Base-by-base conservation (phyloP, 768 basidiomycete genomes). In the Mrakia gelida region DNA sequence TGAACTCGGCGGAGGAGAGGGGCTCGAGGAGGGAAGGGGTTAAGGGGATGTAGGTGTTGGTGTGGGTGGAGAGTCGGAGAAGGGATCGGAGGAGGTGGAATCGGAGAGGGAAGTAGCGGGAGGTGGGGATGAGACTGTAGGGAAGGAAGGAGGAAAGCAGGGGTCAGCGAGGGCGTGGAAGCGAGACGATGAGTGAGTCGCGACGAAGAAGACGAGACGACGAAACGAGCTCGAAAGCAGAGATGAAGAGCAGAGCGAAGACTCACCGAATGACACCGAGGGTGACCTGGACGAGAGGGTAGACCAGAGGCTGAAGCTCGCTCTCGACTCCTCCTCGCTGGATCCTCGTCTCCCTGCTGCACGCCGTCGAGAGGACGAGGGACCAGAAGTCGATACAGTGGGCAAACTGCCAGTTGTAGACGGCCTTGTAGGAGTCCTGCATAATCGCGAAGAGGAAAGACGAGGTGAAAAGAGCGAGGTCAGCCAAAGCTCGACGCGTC, bases 341-440 rank as follows among this genome's bases (percentile, higher is more conserved):
- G 21, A 84, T 82, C 78, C 89, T 87, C 3, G 86, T 85, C 81
- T 90, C 86, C 41, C 86, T 85, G 81, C 91, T 89, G 82, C 93
- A 95, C 23, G 93, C 91, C 63, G 91, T 87, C 30, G 91, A 91
- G 15, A 99, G 88, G 15, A 98, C 94, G 61, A 93, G 87, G 59
- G 89, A 88, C 97, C 97, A 99, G 82, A 98, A 98, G 86, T 99
- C 97, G 80, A 99, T 86, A 78, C 90, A 93, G 84, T 99, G 97
- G 3, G 91, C 92, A 81, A 91, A 98, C 85, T 98, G 97, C 97
- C 97, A 99, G 85, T 98, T 99, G 85, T 99, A 97, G 30, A 99
- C 96, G 81, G 92, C 91, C 84, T 91, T 91, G 86, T 92, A 95
- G 13, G 93, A 90, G 81, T 98, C 95, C 91, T 94, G 84, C 30